phyloP scores from a whole-genome alignment of 805 yeast genomes.

The Candida sphagnicola region DNA sequence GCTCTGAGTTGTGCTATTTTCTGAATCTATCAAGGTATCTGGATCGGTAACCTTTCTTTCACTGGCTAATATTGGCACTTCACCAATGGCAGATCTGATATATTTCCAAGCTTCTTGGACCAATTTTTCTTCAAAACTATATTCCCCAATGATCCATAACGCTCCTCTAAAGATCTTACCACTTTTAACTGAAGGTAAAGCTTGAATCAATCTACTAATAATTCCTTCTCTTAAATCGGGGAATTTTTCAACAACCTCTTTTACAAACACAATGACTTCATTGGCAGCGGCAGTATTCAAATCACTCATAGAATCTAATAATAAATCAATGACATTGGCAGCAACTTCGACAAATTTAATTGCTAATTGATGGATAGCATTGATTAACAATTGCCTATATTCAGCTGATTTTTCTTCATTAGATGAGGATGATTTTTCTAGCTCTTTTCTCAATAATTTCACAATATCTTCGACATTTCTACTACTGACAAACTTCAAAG shows the following conservation, averaged over 20 bases:
- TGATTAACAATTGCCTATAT: conserved; percentile 84
- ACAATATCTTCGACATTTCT: conserved; percentile 94
- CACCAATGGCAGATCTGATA: conserved; percentile 80
- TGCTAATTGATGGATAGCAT: conserved; percentile 86
- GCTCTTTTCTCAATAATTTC: conserved; percentile 86
- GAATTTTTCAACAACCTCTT: conserved; percentile 90
- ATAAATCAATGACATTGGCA: conserved; percentile 79
- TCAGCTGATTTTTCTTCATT: conserved; percentile 80
- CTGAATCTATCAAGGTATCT: conserved; percentile 30
- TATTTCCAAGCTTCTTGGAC: conserved; percentile 85
- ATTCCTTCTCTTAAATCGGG: conserved; percentile 71
- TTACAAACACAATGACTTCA: conserved; percentile 87
- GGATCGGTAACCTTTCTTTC: conserved; percentile 45
- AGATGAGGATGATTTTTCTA: conserved; percentile 64
- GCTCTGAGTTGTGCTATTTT: conserved; percentile 17
- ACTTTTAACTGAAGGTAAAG: conserved; percentile 67
- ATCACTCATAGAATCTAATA: conserved; percentile 83
- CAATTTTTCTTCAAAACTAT: conserved; percentile 63
- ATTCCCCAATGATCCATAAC: conserved; percentile 95
- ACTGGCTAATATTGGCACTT: conserved; percentile 80
- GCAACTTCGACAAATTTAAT: conserved; percentile 88
- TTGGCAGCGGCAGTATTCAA: conserved; percentile 81
- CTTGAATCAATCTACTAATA: conserved; percentile 54
- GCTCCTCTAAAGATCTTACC: conserved; percentile 93
- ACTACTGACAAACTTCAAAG: conserved; percentile 74